Evolutionary conservation across 805 yeast genomes (phyloP).

Genomic region (Wickerhamomyces ciferrii): DNA sequence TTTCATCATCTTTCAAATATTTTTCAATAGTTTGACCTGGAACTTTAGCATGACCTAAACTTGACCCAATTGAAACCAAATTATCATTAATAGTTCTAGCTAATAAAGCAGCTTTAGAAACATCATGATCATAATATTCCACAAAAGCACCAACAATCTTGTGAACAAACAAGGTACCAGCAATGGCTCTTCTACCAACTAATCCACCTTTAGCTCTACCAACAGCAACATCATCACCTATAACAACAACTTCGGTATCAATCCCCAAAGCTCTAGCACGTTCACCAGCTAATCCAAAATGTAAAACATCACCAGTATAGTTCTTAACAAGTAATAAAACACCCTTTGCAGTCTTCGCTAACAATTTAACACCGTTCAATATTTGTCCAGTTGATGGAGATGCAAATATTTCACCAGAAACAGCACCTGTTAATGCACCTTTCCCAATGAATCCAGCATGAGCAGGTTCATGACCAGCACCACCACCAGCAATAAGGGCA

Average conservation of each 20-base stretch:
- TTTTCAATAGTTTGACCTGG: conserved; percentile 71
- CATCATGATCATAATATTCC: conserved; percentile 33
- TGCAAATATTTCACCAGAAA: conserved; percentile 85
- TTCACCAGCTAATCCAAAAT: conserved; percentile 89
- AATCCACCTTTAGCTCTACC: conserved; percentile 84
- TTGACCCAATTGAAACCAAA: conserved; percentile 83
- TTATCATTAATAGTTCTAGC: conserved; percentile 60
- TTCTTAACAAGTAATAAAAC: conserved; percentile 80
- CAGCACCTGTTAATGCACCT: conserved; percentile 81
- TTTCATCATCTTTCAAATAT: conserved; percentile 51
- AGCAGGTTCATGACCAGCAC: conserved; percentile 93
- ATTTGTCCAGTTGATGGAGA: conserved; percentile 91
- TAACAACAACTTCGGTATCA: conserved; percentile 65
- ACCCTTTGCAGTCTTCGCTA: conserved; percentile 46
- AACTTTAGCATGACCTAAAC: conserved; percentile 83
- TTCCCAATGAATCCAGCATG: conserved; percentile 90
- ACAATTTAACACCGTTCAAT: conserved; percentile 49
- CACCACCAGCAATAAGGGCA: conserved; percentile 83
- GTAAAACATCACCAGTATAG: conserved; percentile 91
- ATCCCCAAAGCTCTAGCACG: conserved; percentile 76
- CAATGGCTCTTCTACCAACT: conserved; percentile 93
- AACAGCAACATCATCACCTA: conserved; percentile 92
- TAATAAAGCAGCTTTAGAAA: conserved; percentile 48
- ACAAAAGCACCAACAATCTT: conserved; percentile 77
- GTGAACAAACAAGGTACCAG: conserved; percentile 89